Evolutionary conservation across 1,139 yeast genomes (phyloP).

Genomic region (Candida sanyaensis): DNA sequence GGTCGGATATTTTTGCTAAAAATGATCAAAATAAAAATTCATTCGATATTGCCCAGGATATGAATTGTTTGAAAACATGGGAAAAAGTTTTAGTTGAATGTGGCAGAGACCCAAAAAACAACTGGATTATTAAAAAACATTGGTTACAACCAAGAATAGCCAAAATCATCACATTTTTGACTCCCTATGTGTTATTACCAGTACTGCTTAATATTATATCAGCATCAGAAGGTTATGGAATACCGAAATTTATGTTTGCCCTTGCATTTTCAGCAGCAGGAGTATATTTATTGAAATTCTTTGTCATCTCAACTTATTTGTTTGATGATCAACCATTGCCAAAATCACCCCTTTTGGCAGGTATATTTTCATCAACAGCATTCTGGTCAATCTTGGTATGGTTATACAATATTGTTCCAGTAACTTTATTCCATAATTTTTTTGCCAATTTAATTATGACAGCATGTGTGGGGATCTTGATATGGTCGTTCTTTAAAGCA

Average conservation of each 20-base stretch:
- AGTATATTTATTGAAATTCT: conserved; percentile 25
- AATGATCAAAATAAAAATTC: conserved; percentile 70
- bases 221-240: conserved; percentile 27
- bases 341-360: conserved; percentile 71
- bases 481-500: conserved; percentile 57
- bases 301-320: conserved; percentile 53
- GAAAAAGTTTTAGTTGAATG: conserved; percentile 58
- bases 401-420: conserved; percentile 56
- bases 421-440: conserved; percentile 37
- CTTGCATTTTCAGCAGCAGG: conserved; percentile 26
- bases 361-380: conserved; percentile 72
- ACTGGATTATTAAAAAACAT: conserved; percentile 42
- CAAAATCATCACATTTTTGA: conserved; percentile 58
- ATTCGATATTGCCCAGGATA: conserved; percentile 74
- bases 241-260: conserved; percentile 36
- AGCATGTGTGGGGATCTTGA: conserved; percentile 26
- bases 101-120: conserved; percentile 40
- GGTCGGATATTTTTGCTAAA: conserved; percentile 66
- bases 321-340: conserved; percentile 54
- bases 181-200: conserved; percentile 61
- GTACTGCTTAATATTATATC: conserved; percentile 34
- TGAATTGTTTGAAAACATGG: conserved; percentile 66
- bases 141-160: conserved; percentile 48
- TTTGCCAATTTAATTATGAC: conserved; percentile 32
- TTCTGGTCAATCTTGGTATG: conserved; percentile 65